Base-by-base conservation (phyloP, 1,284 basidiomycete species). In the Cutaneotrichosporon sp. region DNA sequence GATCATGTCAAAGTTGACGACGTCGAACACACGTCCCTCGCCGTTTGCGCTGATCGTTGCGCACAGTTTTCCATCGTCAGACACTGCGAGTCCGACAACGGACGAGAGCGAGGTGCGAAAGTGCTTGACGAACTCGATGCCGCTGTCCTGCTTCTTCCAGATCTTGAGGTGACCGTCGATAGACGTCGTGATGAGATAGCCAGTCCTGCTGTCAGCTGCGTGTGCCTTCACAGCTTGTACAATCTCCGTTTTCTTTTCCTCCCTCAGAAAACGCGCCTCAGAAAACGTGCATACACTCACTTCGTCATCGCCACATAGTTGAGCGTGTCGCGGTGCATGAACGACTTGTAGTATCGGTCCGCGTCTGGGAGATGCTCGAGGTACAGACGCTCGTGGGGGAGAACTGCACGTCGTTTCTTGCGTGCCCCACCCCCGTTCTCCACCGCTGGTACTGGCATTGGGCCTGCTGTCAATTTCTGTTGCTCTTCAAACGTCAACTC, bases 1-100 rank as follows among this genome's bases (percentile, higher is more conserved):
- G 78, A 99, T 99, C 90, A 99, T 97, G 79, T 99, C 93, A 78
- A 97, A 97, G 81, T 98, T 98, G 70, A 97, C 85, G 1, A 99
- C 93, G 77, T 99, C 97, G 76, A 98, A 99, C 34, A 99, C 90
- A 77, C 98, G 95, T 49, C 89, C 91, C 57, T 85, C 90, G 65
- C 90, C 88, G 71, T 91, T 89, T 70, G 91, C 92, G 21, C 91
- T 89, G 2, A 93, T 84, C 21, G 89, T 96, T 1, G 96, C 96
- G 74, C 93, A 95, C 47, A 95, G 82, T 71, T 91, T 89, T 0
- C 97, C 97, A 78, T 99, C 96, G 34, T 89, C 89, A 69, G 92
- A 95, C n/a, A 89, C 90, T 49, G 89, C 89, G 9, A 95, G 88
- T 2, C 86, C 88, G 8, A 89, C 84, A 49, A 99, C 86, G 14